Evolutionary conservation across 345 rosid genomes (phyloP), one percentile per base, ranked within the genome.

Genomic region (Schrenkiella parvula): DNA sequence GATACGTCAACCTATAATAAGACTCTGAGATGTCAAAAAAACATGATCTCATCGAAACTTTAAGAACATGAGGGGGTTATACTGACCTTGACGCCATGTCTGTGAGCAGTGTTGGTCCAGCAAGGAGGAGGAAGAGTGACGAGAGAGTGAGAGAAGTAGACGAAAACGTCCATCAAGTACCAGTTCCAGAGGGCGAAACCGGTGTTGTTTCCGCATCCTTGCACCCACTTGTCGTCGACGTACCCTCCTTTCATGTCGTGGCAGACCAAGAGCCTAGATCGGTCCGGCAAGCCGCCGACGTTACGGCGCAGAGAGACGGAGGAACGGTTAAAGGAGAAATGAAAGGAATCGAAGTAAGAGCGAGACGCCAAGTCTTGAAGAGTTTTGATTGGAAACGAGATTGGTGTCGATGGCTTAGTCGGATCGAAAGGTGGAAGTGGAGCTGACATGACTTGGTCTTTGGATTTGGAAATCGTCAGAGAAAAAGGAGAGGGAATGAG

Each of bases 81-180:
- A 34, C 23, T 22, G 50, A 92, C 98, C 95, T 85, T 85, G 31
- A 90, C 91, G 8, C 98, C 98, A 73, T 90, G 96, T 52, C 80
- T 81, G 63, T 92, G 96, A 79, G 96, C 98, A 51, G 96, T 78
- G 42, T 92, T 92, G 17, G 84, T 87, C 98, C 98, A 92, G 59
- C 92, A 83, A 68, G 98, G 96, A 60, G 96, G 96, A 12, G 96
- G 96, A 78, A 92, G 68, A 14, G 95, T 85, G 22, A 89, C 90
- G 37, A 92, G 75, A 57, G 55, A 52, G 68, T 92, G 96, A 1
- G 98, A 82, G 55, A 92, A 92, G 60, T 89, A 87, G 39, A 92
- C 93, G 62, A 88, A 90, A 43, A 92, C 80, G 67, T 92, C 96
- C 75, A 92, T 87, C 86, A 89, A 82, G 74, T 89, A 77, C 96